These are phyloP conservation scores for Hemisphaericaspora lyxosophila DNA, from an alignment of 1,139 yeast species.

Conservation along the genomic window DNA sequence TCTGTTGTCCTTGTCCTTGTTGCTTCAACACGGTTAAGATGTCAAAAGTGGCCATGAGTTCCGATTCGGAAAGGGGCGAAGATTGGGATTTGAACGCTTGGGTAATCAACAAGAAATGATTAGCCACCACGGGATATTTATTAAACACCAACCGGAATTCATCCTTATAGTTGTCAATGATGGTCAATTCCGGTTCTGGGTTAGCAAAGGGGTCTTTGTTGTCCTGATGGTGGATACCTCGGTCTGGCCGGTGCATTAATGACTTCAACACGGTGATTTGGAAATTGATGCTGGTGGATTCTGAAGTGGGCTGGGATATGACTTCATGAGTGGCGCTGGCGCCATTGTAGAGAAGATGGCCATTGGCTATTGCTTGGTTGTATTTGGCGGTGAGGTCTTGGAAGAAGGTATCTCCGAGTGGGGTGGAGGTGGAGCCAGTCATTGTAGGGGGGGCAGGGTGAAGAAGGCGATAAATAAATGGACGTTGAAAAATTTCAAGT, in stretches of 20 bases:
- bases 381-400: constrained; percentile 24
- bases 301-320: constrained; percentile 17
- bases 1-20: constrained; percentile 23
- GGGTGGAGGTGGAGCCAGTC: constrained; percentile 12
- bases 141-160: constrained; percentile 71
- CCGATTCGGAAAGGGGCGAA: constrained; percentile 67
- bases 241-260: constrained; percentile 59
- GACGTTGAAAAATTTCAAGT: no score
- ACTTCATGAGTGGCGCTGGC: constrained; percentile 24
- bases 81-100: constrained; percentile 70
- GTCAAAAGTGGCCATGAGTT: constrained; percentile 58
- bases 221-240: constrained; percentile 31
- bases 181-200: constrained; percentile 75
- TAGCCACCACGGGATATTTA: constrained; percentile 80
- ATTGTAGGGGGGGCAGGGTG: no score
- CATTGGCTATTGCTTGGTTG: constrained; percentile 25
- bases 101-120: constrained; percentile 78
- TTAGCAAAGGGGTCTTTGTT: constrained; percentile 70
- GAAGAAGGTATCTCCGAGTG: constrained; percentile 28
- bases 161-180: constrained; percentile 48
- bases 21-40: constrained; percentile 37
- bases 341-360: constrained; percentile 33
- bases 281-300: constrained; percentile 19
- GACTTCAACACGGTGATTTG: constrained; percentile 39
- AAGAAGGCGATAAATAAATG: no score